Conservation (phyloP, 768 basidiomycete species). For the Hypholoma fasciculare region DNA sequence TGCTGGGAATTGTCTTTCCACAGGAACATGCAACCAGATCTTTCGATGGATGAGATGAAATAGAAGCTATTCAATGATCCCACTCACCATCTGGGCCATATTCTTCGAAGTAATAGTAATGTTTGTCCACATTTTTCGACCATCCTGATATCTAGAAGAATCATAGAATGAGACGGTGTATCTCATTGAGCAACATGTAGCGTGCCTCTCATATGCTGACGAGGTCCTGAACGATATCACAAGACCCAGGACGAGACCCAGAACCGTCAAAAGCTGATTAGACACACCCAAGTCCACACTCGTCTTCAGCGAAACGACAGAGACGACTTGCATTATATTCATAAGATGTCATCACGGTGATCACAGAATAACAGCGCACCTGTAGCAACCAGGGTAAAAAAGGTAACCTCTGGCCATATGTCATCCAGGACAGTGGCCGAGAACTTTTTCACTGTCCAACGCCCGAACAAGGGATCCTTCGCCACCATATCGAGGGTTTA, state of each 20-base stretch:
- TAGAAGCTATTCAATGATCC: not conserved
- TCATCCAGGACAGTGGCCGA: constrained; percentile 60
- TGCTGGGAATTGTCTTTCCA: constrained; percentile 31
- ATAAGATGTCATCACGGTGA: not conserved
- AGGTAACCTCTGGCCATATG: constrained; percentile 60
- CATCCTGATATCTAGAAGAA: constrained; percentile 57
- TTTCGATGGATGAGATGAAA: constrained; percentile 14
- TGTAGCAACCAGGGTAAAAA: constrained; percentile 58
- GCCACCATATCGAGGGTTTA: constrained; percentile 12
- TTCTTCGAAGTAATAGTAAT: constrained; percentile 59
- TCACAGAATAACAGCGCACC: constrained; percentile 32
- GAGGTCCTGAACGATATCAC: constrained; percentile 75
- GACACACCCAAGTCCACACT: constrained; percentile 48
- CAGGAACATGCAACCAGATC: constrained; percentile 60
- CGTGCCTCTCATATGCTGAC: constrained; percentile 66
- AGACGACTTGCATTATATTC: constrained; percentile 46
- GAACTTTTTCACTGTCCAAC: constrained; percentile 52
- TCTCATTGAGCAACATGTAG: not conserved
- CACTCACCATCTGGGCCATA: constrained; percentile 51
- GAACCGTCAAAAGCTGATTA: constrained; percentile 60
- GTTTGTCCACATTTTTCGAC: constrained; percentile 69
- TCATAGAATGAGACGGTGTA: not conserved
- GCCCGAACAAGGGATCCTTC: constrained; percentile 43
- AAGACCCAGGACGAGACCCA: constrained; percentile 73
- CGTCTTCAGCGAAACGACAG: constrained; percentile 51